Percentiles rank a stretch among this genome's conserved stretches.
Conservation (phyloP, 2,329 filamentous ascomycete species). For the Phyllosticta citribraziliensis region DNA sequence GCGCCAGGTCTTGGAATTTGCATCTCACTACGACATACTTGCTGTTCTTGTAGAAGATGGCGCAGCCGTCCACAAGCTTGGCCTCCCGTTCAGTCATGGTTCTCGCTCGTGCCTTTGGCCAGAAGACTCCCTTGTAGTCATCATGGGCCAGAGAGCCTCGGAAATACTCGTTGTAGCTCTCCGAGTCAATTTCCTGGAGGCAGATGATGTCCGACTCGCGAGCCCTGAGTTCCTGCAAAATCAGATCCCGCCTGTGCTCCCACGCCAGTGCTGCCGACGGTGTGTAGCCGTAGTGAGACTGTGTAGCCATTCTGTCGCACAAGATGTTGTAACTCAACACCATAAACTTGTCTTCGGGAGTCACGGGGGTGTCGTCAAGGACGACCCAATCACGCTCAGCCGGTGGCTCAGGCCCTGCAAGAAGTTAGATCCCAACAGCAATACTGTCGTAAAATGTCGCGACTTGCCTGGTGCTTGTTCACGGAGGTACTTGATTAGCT, state of each 20-base stretch:
- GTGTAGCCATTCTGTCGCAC: conserved; percentile 85
- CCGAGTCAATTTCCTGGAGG: conserved; percentile 85
- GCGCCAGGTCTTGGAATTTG: background rate
- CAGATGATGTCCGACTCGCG: conserved; percentile 83
- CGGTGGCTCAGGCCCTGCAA: conserved; percentile 62
- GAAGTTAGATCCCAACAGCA: background rate
- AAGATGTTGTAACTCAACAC: conserved; percentile 93
- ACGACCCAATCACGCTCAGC: conserved; percentile 66
- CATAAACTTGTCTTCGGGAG: conserved; percentile 57
- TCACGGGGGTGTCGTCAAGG: conserved; percentile 50
- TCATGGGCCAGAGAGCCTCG: conserved; percentile 73
- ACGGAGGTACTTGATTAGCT: conserved; percentile 70
- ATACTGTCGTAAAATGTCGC: background rate
- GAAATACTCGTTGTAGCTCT: conserved; percentile 87
- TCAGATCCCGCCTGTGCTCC: conserved; percentile 75
- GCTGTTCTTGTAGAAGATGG: conserved; percentile 90
- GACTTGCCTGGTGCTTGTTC: conserved; percentile 76
- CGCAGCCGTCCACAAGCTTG: conserved; percentile 86
- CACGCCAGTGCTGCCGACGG: conserved; percentile 72
- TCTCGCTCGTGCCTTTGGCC: conserved; percentile 78
- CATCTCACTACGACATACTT: conserved; percentile 43
- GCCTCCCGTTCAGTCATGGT: conserved; percentile 89
- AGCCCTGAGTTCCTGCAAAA: conserved; percentile 70
- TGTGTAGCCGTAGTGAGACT: conserved; percentile 80
- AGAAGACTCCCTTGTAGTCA: conserved; percentile 91